Base-by-base conservation (phyloP, 2,329 filamentous ascomycete genomes). In the Aureobasidium melanogenum region DNA sequence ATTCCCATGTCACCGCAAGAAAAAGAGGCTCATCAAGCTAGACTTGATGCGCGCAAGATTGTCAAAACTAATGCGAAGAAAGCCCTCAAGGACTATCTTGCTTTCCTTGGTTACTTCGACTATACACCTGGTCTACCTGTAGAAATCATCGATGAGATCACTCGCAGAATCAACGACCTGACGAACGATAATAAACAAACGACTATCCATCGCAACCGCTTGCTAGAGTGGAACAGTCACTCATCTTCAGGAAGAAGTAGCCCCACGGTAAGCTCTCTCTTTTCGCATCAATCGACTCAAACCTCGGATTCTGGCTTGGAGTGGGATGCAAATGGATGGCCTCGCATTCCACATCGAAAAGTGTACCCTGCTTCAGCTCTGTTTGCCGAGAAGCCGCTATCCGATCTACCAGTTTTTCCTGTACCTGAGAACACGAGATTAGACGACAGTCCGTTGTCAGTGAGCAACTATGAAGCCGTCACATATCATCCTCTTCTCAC, bases 401-500 rank as follows among this genome's bases (percentile, higher is more conserved):
- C 84, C 7, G 81, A 85, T 61, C 79, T 93, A 1, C 88, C 88
- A 0, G 79, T 83, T 0, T 91, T 87, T 67, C 88, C 88, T 2
- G 75, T 76, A 48, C 77, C 74, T 7, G 65, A 69, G 30, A 65
- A 66, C 15, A 64, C 63, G 17, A 54, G 64, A 26, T 64, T 63
- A 8, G 17, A 67, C 66, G 57, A 67, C 67, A 52, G 63, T 69
- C 63, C 39, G 69, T 68, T 56, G 69, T 34, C 72, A 17, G 73
- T 76, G 43, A 73, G 74, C 51, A 78, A 75, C 57, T 79, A 83
- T 46, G 88, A 91, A 74, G 81, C 82, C 43, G 80, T 89, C 30
- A 94, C 89, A 0, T 94, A 90, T 70, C 90, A 95, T 68, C 91
- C 90, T 0, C 80, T 94, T 9, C 79, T 95, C 12, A 85, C 85